Evolutionary conservation across 495 filamentous ascomycete genomes (phyloP), one percentile per base, ranked within the genome.

Genomic region (Entonaema liquescens): DNA sequence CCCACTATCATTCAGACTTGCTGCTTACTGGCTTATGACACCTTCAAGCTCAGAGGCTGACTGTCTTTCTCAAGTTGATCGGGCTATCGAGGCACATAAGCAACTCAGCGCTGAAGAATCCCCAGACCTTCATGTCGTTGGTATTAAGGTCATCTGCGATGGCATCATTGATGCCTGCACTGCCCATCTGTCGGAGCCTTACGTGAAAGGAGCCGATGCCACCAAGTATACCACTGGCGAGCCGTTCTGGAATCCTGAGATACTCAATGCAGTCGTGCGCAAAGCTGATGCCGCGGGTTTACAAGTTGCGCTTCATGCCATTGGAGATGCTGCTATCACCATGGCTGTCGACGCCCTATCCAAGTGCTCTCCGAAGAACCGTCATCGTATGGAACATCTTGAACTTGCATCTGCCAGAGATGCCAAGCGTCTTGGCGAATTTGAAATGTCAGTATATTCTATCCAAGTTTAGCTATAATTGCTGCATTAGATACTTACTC

Each of bases 121-220:
- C 7, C 87, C 86, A 1, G 83, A 86, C 38, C 87, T 88, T 49
- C 79, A 86, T 25, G 80, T 91, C 17, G 83, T 87, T 1, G 89
- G 89, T 19, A 85, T 90, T 67, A 91, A 91, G 67, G 76, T 91
- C 23, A 90, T 91, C 56, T 88, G 87, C 63, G 89, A 91, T 61
- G 89, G 89, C 1, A 87, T 90, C 19, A 80, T 91, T 53, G 89
- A 91, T 65, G 88, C 85, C 1, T 91, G 89, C 75, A 91, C 89
- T 1, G 89, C 89, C 0, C 86, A 85, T 3, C 73, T 91, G 35
- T 76, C 81, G 1, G 82, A 90, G 71, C 88, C 89, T 7, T 91
- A 91, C 53, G 52, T 71, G 4, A 67, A 59, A 25, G 68, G 68
- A 7, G 25, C 44, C 5, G 68, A 71, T 67, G 75, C 79, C n/a